Base-by-base conservation (phyloP, 331 rosid species). In the Quercus phellos region DNA sequence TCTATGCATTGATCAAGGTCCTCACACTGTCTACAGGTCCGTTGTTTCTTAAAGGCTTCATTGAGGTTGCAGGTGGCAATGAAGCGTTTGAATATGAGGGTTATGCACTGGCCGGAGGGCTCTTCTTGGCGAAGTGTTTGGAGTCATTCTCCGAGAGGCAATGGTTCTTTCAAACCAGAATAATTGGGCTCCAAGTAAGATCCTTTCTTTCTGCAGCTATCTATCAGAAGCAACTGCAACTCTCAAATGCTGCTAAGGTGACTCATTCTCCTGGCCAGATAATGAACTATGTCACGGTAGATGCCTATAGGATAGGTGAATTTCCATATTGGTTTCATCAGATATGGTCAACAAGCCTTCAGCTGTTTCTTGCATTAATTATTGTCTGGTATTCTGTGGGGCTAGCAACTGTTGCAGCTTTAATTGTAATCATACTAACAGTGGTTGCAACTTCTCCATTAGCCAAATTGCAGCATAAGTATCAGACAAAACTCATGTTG, bases 231-330 rank as follows among this genome's bases (percentile, higher is more conserved):
- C 91, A 88, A 82, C 80, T 88, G 34, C 90, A 80, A 73, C 91
- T 93, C 71, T 93, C 98, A 0, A 91, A 81, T 75, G 73, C 82
- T 7, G 89, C 86, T 9, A 87, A 89, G 59, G 86, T 55, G 61
- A 84, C 86, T 30, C 95, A 93, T 78, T 88, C 97, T 19, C 56
- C 92, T 0, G 98, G 96, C 3, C 94, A 93, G 69, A 88, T 93
- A 43, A 94, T 89, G 75, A 91, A 91, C 42, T 93, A 91, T 67
- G 88, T 91, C 24, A 92, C 89, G 2, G 90, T 93, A 55, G 98
- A 91, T 81, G 91, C 96, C 0, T 93, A 91, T 56, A 78, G 93
- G 67, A 88, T 90, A 91, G 96, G 98, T 14, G 96, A 93, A 73
- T 89, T 84, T 78, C 91, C 90, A 30, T 89, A 91, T 91, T 93